Conservation (phyloP, 1,284 basidiomycete genomes). For the Cystobasidium pallidum region DNA sequence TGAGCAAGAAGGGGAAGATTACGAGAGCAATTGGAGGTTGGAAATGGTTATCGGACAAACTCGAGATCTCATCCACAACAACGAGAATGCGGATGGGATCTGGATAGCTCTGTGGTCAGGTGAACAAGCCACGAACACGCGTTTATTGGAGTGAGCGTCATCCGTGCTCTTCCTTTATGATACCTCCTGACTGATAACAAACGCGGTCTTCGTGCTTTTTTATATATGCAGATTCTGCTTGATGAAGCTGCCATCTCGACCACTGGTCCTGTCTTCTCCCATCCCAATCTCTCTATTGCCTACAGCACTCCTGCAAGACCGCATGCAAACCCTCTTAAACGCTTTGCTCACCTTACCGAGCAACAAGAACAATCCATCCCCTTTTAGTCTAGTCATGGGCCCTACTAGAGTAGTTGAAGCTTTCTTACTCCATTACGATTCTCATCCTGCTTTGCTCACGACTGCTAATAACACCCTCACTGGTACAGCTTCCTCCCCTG, state of each 20-base stretch:
- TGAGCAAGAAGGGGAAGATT: constrained; percentile 7
- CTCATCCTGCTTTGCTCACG: constrained; percentile 13
- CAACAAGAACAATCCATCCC: background rate
- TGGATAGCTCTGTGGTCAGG: constrained; percentile 41
- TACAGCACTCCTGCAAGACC: constrained; percentile 36
- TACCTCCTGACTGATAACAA: too few species aligned
- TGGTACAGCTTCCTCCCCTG: background rate
- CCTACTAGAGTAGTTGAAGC: constrained; percentile 36
- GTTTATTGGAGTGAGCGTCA: constrained; percentile 32
- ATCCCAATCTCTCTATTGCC: constrained; percentile 39
- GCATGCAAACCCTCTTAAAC: constrained; percentile 25
- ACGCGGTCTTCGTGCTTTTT: too few species aligned
- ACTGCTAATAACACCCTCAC: constrained; percentile 1
- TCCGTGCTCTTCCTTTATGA: background rate
- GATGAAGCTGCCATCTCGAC: constrained; percentile 35
- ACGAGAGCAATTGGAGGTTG: constrained; percentile 31
- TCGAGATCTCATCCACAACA: constrained; percentile 1
- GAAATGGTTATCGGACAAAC: constrained; percentile 43
- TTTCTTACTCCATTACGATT: constrained; percentile 39
- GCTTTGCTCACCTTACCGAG: constrained; percentile 27
- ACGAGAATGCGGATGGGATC: constrained; percentile 28
- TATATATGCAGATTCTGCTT: constrained; percentile 41
- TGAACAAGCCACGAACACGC: constrained; percentile 19
- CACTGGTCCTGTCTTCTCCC: constrained; percentile 34
- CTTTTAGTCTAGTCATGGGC: constrained; percentile 40